Percentiles rank a stretch among this genome's conserved stretches.
Conservation (phyloP, 257 asterid species). For the Solanum tacnaense region DNA sequence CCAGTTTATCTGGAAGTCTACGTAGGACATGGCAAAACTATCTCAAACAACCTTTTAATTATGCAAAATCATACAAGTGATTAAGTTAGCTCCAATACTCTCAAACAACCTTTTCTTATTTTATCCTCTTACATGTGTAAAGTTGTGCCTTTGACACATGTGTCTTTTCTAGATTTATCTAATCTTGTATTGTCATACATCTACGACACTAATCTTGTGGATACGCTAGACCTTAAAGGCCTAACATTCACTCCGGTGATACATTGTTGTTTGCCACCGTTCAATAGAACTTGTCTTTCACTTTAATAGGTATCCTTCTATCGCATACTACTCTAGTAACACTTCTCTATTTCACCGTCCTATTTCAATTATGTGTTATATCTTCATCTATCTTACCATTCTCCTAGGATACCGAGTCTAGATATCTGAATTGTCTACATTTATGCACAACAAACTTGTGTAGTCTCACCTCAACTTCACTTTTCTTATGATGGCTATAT, state of each 20-base stretch:
- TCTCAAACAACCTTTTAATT: not conserved
- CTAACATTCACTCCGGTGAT: not conserved
- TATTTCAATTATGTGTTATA: not conserved
- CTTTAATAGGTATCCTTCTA: not conserved
- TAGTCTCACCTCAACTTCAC: not conserved
- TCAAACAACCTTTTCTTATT: not conserved
- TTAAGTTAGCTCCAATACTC: not conserved
- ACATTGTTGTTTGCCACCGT: not conserved
- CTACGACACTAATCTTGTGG: not conserved
- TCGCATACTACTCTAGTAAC: not conserved
- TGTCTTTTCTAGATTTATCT: not conserved
- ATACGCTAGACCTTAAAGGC: not conserved
- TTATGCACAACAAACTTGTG: not conserved
- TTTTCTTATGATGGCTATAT: not conserved
- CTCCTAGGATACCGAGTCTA: not conserved
- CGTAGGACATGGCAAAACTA: not conserved
- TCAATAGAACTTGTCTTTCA: not conserved
- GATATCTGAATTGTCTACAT: not conserved
- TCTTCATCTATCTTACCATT: not conserved
- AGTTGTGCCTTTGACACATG: not conserved
- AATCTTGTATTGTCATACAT: not conserved
- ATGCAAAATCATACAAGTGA: not conserved
- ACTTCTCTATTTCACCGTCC: not conserved
- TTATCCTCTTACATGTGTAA: not conserved
- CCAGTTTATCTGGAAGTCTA: not conserved